Conservation (phyloP, 257 asterid species). For the Rauvolfia tetraphylla region DNA sequence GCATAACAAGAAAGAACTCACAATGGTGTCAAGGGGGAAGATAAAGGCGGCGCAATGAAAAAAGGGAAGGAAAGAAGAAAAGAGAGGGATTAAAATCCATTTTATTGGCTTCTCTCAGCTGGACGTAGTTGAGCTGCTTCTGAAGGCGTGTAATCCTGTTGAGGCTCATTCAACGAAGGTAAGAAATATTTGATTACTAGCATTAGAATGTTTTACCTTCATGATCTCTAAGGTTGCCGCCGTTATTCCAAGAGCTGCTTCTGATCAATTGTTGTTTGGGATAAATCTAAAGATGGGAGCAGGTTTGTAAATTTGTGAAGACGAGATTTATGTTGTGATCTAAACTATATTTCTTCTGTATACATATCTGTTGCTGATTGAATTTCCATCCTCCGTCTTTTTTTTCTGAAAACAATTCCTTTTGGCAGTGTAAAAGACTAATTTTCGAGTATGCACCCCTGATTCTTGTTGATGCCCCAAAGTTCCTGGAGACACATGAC, state of each 20-base stretch:
- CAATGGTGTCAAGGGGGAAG: too few species aligned
- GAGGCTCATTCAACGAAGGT: slow-evolving; percentile 61
- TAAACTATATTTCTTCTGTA: background rate
- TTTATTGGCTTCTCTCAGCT: slow-evolving; percentile 48
- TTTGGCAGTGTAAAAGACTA: slow-evolving; percentile 77
- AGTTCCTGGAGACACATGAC: slow-evolving; percentile 65
- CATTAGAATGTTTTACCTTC: background rate
- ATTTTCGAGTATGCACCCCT: slow-evolving; percentile 82
- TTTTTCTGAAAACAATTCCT: background rate
- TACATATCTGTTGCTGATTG: background rate
- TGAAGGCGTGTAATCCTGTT: slow-evolving; percentile 68
- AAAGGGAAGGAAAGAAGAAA: too few species aligned
- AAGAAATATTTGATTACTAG: slow-evolving; percentile 7
- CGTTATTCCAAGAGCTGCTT: background rate
- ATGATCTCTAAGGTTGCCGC: slow-evolving; percentile 1
- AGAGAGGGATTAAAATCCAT: too few species aligned
- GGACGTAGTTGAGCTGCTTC: slow-evolving; percentile 70
- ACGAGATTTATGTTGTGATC: background rate
- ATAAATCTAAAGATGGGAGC: background rate
- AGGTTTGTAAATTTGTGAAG: background rate
- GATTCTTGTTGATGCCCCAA: slow-evolving; percentile 69
- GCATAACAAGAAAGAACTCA: too few species aligned
- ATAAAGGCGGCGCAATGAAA: too few species aligned
- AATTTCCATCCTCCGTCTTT: background rate
- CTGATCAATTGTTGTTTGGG: background rate